phyloP scores from a whole-genome alignment of 2,329 filamentous ascomycete genomes.

The Ilyonectria destructans region DNA sequence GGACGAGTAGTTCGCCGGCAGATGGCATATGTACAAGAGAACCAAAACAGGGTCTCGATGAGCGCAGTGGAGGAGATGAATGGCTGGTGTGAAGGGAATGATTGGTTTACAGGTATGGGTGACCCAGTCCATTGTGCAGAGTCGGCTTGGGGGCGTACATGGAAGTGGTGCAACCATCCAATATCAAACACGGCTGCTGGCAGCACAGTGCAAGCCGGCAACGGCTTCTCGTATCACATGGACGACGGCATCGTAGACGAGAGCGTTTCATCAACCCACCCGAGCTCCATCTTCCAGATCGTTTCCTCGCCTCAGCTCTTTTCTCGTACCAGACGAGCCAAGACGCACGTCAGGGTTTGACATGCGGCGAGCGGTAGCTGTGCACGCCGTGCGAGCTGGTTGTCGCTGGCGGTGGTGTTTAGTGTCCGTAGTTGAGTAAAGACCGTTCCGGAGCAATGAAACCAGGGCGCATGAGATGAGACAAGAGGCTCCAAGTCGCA shows the following conservation, averaged over 20 bases:
- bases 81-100: constrained; percentile 17
- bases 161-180: constrained; percentile 2
- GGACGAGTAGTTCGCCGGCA: not conserved
- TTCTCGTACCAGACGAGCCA: not conserved
- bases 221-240: not conserved
- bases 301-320: constrained; percentile 11
- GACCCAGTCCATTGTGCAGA: not conserved
- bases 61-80: constrained; percentile 13
- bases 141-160: constrained; percentile 4
- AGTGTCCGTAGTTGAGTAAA: not conserved
- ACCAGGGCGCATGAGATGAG: too few relatives aligned
- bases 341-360: constrained; percentile 3
- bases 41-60: not conserved
- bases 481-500: too few relatives aligned
- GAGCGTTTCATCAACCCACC: not conserved
- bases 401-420: not conserved
- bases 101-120: constrained; percentile 13
- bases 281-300: not conserved
- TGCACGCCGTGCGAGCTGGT: constrained; percentile 1
- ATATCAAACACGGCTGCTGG: constrained; percentile 4
- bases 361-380: not conserved
- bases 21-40: not conserved
- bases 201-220: not conserved
- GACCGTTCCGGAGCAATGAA: too few relatives aligned
- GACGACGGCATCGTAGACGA: not conserved